Base-by-base conservation (phyloP, 2,329 filamentous ascomycete genomes). In the Pseudogymnoascus sp. region DNA sequence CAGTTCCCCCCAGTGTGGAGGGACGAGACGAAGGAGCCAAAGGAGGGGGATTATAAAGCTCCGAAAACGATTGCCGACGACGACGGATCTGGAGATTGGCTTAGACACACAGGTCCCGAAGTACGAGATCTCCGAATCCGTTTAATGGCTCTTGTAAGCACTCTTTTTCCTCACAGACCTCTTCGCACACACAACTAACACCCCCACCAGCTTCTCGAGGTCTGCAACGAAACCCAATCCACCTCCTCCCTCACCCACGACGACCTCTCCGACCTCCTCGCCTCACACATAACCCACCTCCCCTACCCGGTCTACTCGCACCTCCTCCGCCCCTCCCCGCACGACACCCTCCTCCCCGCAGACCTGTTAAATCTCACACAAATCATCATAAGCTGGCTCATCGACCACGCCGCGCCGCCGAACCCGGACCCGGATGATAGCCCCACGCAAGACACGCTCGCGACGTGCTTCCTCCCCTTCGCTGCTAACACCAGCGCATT, bases 1-100 rank as follows among this genome's bases (percentile, higher is more conserved):
- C 77, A 82, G 6, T 91, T 85, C 68, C 78, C 77, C 2, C 85
- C 90, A 69, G 76, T 58, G n/a, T 58, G 52, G 52, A 58, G 18
- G 27, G 82, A 83, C 60, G 89, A 92, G 73, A 82, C 82, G 1
- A 79, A 75, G 63, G 76, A 76, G 65, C 73, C 68, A 58, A 78
- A 74, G 65, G 75, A 68, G 65, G 77, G 63, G 83, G 84, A 67
- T 75, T 59, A 25, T 29, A 61, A 3, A 27, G 52, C 33, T 4
- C 52, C 29, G 12, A 13, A 52, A 18, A 9, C 42, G 21, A 8
- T 13, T 52, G 42, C 9, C 21, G 42, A 18, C 8, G 42, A 25
- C 42, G 42, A 9, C 9, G 42, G 9, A 25, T 33, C 18, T 9
- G 15, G 15, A 35, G 10, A 7, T 27, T 48, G 42, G 42, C 42